Base-by-base conservation (phyloP, 2,329 filamentous ascomycete species). In the Colletotrichum aenigma region DNA sequence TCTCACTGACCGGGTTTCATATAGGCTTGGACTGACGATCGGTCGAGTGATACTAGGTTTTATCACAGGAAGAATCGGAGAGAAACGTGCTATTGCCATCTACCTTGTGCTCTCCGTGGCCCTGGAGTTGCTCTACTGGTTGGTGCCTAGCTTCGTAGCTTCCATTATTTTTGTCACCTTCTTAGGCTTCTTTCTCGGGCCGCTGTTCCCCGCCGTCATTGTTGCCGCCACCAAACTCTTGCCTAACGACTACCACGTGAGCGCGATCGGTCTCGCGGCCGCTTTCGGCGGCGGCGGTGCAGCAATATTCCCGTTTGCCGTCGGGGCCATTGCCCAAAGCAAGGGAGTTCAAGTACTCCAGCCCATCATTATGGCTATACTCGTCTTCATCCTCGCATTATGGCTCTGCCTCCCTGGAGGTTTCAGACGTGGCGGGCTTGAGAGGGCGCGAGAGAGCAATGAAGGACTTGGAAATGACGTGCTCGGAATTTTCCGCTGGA, bases 181-280 rank as follows among this genome's bases (percentile, higher is more conserved):
- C 1, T 89, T 95, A 74, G 95, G 95, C 0, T 95, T 96, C 87
- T 95, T 96, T 80, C 88, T 96, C 0, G 95, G 95, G 0, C 95
- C 95, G 0, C 84, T 97, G 24, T 97, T 96, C 81, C 94, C 95
- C 0, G 93, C 93, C 2, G 94, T 91, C 1, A 89, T 97, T 12
- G 92, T 96, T 1, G 91, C 91, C 1, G 91, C 92, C 6, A 95
- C 94, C 0, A 96, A 95, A 79, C 86, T 97, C 6, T 87, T 97
- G 2, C 94, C 95, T 0, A 88, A 87, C 52, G 89, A 94, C 75
- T 86, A 95, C 30, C 95, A 97, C 80, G 94, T 97, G 56, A 91
- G 90, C n/a, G 92, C 93, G 0, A 95, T 97, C 77, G 95, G 95
- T 0, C 96, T 97, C 79, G 93, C 93, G 0, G 92, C 94, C 1